Evolutionary conservation across 768 basidiomycete genomes (phyloP).

Genomic region (Russula lepida): DNA sequence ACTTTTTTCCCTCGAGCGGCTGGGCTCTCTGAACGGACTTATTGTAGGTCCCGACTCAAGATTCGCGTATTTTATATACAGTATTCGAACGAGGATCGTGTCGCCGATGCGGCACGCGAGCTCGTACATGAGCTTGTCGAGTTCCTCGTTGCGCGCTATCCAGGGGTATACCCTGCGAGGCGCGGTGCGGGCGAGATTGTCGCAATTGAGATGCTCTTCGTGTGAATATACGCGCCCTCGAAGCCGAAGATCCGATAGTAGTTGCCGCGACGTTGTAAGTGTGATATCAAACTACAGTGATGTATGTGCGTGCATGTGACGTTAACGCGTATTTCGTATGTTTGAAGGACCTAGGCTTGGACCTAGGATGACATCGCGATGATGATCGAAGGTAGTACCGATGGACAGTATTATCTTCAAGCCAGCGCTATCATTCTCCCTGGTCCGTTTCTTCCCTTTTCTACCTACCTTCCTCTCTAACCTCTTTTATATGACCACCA

Average conservation of each 20-base stretch:
- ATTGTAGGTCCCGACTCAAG: constrained; percentile 1
- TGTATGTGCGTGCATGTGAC: constrained; percentile 23
- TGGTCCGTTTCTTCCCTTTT: constrained; percentile 32
- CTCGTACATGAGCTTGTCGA: constrained; percentile 61
- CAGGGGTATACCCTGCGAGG: constrained; percentile 41
- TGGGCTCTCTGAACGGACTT: not conserved
- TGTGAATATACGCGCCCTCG: constrained; percentile 45
- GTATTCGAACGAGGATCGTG: too few relatives aligned
- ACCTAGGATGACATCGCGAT: constrained; percentile 24
- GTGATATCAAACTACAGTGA: not conserved
- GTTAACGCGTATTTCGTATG: not conserved
- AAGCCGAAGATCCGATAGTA: constrained; percentile 47
- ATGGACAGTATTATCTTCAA: constrained; percentile 69
- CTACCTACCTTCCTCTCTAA: not conserved
- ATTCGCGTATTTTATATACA: too few relatives aligned
- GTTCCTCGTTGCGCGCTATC: constrained; percentile 56
- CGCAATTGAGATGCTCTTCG: constrained; percentile 42
- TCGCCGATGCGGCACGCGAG: constrained; percentile 38
- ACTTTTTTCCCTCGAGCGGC: not conserved
- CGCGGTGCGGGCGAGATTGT: constrained; percentile 42
- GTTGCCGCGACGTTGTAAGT: constrained; percentile 56
- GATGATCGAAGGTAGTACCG: constrained; percentile 40
- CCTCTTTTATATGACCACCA: not conserved
- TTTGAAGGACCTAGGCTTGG: constrained; percentile 11
- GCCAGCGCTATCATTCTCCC: constrained; percentile 60